Evolutionary conservation across 176 grass and related monocot species (phyloP).

Genomic region (Hyparrhenia diplandra): DNA sequence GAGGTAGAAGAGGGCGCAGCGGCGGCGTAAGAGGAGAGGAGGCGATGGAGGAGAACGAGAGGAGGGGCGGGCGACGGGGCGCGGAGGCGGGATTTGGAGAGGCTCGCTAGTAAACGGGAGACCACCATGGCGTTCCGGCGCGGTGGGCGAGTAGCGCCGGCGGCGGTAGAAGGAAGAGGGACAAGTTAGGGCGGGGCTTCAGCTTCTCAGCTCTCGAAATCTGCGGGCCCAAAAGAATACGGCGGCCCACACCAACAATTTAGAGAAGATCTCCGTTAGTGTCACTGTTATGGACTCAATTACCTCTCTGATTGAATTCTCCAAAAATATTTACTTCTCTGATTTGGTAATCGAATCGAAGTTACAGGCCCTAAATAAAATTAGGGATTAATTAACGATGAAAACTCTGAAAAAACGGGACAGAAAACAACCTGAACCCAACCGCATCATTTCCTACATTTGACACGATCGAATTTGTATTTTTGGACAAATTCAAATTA

Average conservation of each 20-base stretch:
- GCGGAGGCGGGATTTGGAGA: not conserved
- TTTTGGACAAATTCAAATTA: no score
- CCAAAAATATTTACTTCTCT: no score
- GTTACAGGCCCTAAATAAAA: no score
- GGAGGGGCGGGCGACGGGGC: not conserved
- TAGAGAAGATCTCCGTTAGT: no score
- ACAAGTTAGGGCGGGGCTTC: not conserved
- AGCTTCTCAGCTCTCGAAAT: not conserved
- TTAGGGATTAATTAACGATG: no score
- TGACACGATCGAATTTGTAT: no score
- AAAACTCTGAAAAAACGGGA: no score
- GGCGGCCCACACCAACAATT: not conserved
- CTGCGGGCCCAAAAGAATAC: not conserved
- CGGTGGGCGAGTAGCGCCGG: not conserved
- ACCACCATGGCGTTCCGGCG: not conserved
- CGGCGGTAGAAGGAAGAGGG: not conserved
- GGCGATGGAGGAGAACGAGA: not conserved
- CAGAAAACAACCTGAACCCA: no score
- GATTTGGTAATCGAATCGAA: no score
- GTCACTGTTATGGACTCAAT: no score
- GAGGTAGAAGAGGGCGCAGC: not conserved
- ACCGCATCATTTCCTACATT: no score
- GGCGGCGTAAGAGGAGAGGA: conserved; percentile 4
- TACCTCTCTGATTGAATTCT: no score
- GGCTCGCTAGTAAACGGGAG: not conserved